Evolutionary conservation across 352 stramenopile species (phyloP).

Genomic region (Pythium dissotocum): DNA sequence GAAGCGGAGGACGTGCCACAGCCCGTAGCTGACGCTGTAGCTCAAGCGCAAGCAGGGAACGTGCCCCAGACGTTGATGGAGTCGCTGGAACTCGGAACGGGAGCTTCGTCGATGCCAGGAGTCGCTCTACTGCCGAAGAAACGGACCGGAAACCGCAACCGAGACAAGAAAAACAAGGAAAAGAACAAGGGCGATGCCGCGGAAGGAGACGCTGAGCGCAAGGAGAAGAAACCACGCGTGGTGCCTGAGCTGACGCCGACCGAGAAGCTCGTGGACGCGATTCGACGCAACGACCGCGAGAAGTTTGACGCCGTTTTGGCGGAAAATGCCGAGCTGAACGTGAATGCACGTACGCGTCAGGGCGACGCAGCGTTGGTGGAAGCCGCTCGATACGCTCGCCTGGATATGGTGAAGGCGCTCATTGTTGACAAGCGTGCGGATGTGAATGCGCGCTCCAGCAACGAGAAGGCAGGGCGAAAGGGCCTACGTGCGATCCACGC

Average conservation of each 20-base stretch:
- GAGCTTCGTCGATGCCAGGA: not conserved
- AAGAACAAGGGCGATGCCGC: not conserved
- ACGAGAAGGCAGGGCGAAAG: conserved; percentile 38
- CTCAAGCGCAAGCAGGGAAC: not conserved
- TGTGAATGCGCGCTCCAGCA: conserved; percentile 40
- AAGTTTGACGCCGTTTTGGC: conserved; percentile 33
- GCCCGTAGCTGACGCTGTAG: not conserved
- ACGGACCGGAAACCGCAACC: not conserved
- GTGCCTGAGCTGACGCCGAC: conserved; percentile 15
- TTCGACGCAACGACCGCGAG: conserved; percentile 30
- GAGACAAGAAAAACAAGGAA: conserved; percentile 2
- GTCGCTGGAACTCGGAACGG: not conserved
- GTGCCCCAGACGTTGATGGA: no score
- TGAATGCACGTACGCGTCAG: conserved; percentile 40
- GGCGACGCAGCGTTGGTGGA: conserved; percentile 56
- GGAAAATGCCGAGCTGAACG: conserved; percentile 28
- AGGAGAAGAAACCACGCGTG: not conserved
- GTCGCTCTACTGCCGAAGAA: not conserved
- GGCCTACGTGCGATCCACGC: conserved; percentile 51
- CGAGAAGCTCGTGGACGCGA: conserved; percentile 33
- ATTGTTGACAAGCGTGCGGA: conserved; percentile 31
- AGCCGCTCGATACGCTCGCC: conserved; percentile 51
- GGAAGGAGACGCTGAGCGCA: not conserved
- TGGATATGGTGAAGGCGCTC: conserved; percentile 40
- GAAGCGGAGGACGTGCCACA: not conserved